phyloP scores from a whole-genome alignment of 2,329 filamentous ascomycete genomes.

The Coccinonectria pachysandricola region DNA sequence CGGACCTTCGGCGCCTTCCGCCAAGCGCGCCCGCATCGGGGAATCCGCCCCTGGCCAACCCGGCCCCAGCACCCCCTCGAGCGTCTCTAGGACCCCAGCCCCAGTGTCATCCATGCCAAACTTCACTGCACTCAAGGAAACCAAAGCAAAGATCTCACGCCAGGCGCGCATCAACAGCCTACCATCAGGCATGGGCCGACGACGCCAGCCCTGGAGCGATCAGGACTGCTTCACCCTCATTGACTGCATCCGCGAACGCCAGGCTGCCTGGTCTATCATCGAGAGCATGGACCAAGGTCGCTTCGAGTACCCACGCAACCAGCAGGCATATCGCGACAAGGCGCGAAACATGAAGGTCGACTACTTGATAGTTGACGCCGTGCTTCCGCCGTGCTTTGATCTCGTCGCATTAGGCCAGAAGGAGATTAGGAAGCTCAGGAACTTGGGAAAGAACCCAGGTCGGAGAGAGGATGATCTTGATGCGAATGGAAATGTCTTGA shows the following conservation, averaged over 20 bases:
- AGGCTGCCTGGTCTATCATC: conserved; percentile 23
- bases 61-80: conserved; percentile 1
- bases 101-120: conserved; percentile 6
- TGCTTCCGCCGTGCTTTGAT: conserved; percentile 40
- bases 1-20: conserved; percentile 2
- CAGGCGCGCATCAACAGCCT: conserved; percentile 14
- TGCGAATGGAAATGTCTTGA: conserved; percentile 25
- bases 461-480: conserved; percentile 38
- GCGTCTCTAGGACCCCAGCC: too few relatives aligned
- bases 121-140: conserved; percentile 18
- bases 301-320: conserved; percentile 37
- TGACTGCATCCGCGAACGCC: conserved; percentile 25
- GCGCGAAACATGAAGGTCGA: conserved; percentile 47
- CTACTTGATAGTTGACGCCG: conserved; percentile 33
- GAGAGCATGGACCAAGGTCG: conserved; percentile 18
- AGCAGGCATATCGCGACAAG: conserved; percentile 48
- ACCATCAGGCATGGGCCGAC: conserved; percentile 8
- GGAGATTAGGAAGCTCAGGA: conserved; percentile 32
- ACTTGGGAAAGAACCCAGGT: conserved; percentile 37
- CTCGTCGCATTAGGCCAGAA: conserved; percentile 39
- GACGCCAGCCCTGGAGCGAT: conserved; percentile 31
- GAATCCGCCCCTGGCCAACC: conserved; percentile 3
- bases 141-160: conserved; percentile 12
- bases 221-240: conserved; percentile 33
- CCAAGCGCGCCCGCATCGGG: conserved; percentile 6